Evolutionary conservation across 768 basidiomycete species (phyloP).

Genomic region (Pleurotus giganteus): DNA sequence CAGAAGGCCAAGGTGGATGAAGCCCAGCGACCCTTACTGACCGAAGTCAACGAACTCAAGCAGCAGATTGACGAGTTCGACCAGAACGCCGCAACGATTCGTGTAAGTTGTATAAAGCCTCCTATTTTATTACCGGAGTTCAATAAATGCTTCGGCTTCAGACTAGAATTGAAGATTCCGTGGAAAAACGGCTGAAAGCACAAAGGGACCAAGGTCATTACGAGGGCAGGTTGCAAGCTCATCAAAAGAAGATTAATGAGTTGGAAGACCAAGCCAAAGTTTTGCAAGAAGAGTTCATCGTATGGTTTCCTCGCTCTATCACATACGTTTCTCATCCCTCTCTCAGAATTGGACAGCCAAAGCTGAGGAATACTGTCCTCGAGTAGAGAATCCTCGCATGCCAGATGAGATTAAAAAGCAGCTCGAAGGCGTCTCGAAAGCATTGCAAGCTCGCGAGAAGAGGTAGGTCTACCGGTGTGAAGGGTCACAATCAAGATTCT

Average conservation of each 20-base stretch:
- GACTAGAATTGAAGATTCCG: conserved; percentile 50
- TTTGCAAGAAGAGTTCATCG: conserved; percentile 63
- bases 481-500: background rate
- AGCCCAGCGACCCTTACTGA: conserved; percentile 40
- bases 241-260: conserved; percentile 41
- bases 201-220: conserved; percentile 50
- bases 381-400: conserved; percentile 56
- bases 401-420: conserved; percentile 54
- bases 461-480: conserved; percentile 34
- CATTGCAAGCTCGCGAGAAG: conserved; percentile 65
- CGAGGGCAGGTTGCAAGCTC: conserved; percentile 48
- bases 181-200: conserved; percentile 44
- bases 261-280: conserved; percentile 46
- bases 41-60: conserved; percentile 44
- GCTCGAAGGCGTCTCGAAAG: conserved; percentile 60
- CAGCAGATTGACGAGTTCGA: conserved; percentile 50
- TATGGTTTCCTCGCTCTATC: conserved; percentile 24
- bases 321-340: background rate
- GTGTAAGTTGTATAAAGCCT: conserved; percentile 36
- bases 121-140: background rate
- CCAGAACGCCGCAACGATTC: conserved; percentile 35
- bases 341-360: conserved; percentile 60
- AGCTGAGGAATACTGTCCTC: conserved; percentile 61
- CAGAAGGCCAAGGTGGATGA: conserved; percentile 49
- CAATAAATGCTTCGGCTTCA: conserved; percentile 23